phyloP scores from a whole-genome alignment of 2,329 filamentous ascomycete species.

The Ambrosiella beaveri region DNA sequence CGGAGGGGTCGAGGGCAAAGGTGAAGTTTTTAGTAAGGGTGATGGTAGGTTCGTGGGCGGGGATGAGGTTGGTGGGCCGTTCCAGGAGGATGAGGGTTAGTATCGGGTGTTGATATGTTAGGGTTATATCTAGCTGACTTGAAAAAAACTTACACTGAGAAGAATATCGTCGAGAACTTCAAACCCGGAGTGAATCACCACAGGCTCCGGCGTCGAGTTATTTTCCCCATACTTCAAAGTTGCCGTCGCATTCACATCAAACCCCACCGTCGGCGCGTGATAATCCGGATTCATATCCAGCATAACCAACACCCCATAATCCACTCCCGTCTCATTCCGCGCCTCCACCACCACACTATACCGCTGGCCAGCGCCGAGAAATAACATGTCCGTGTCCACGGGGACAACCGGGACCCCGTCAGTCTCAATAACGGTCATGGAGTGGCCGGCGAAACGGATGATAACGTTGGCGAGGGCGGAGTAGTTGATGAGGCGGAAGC shows the following conservation, averaged over 20 bases:
- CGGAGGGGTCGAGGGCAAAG: conserved; percentile 44
- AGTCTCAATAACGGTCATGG: conserved; percentile 29
- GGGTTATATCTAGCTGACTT: not conserved
- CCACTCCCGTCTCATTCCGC: conserved; percentile 22
- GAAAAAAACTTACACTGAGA: conserved; percentile 24
- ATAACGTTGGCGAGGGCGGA: conserved; percentile 27
- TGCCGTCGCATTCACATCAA: conserved; percentile 27
- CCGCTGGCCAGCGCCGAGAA: conserved; percentile 27
- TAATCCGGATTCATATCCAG: conserved; percentile 28
- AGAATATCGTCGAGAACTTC: conserved; percentile 57
- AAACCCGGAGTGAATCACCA: conserved; percentile 33
- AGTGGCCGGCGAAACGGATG: conserved; percentile 26
- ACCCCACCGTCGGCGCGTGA: conserved; percentile 16
- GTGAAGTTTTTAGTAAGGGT: conserved; percentile 23
- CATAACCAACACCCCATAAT: conserved; percentile 27
- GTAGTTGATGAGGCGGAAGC: conserved; percentile 30
- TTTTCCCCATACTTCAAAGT: conserved; percentile 24
- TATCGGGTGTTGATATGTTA: not conserved
- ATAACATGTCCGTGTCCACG: conserved; percentile 22
- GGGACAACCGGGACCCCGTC: conserved; percentile 26
- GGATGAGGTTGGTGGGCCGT: conserved; percentile 44
- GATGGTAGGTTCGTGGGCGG: conserved; percentile 14
- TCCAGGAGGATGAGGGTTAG: not conserved
- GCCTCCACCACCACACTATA: conserved; percentile 30
- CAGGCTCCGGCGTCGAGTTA: conserved; percentile 16